phyloP scores from a whole-genome alignment of 2,329 filamentous ascomycete species.

The Talaromyces sp. region DNA sequence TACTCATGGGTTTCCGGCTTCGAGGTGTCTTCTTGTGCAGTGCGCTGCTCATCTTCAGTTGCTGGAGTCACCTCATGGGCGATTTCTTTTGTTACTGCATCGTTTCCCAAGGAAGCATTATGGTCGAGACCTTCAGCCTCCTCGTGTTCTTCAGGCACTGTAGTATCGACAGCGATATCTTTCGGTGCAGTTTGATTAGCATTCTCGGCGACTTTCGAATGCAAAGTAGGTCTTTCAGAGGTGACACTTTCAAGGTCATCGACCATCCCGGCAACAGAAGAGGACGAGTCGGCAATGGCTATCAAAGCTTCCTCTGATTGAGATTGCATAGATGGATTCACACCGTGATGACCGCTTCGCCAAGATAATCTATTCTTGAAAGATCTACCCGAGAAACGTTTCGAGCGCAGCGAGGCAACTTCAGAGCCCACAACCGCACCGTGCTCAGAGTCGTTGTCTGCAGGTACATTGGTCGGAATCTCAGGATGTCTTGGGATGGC shows the following conservation, averaged over 20 bases:
- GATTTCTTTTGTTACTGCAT: not conserved
- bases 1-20: too few species aligned
- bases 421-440: conserved; percentile 58
- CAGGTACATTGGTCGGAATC: conserved; percentile 23
- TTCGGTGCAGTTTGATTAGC: not conserved
- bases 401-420: conserved; percentile 31
- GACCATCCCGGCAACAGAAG: conserved; percentile 29
- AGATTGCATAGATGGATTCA: conserved; percentile 27
- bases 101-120: not conserved
- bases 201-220: not conserved
- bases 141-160: not conserved
- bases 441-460: conserved; percentile 65
- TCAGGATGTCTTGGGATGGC: conserved; percentile 1
- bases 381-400: conserved; percentile 34
- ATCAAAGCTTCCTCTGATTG: conserved; percentile 41
- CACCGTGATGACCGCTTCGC: conserved; percentile 15
- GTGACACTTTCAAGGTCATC: conserved; percentile 27
- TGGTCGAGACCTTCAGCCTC: not conserved
- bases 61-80: not conserved
- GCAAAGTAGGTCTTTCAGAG: conserved; percentile 21
- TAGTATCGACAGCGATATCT: not conserved
- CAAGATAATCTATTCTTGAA: conserved; percentile 31
- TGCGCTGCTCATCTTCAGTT: too few species aligned
- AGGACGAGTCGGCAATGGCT: conserved; percentile 19
- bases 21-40: too few species aligned